Base-by-base conservation (phyloP, 2,329 filamentous ascomycete species). In the Samsoniella hepiali region DNA sequence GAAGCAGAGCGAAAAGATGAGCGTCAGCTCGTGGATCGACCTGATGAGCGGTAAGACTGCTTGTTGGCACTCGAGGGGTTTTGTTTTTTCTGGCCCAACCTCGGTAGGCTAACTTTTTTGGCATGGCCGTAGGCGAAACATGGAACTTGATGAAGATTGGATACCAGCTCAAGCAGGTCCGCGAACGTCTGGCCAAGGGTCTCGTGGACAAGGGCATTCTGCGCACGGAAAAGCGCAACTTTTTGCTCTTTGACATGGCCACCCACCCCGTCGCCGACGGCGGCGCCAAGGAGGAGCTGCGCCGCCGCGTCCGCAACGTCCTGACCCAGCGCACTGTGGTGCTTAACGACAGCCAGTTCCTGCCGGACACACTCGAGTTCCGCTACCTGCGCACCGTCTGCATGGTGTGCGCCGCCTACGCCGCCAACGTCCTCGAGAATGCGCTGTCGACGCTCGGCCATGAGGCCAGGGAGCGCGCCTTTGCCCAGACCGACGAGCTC, bases 101-200 rank as follows among this genome's bases (percentile, higher is more conserved):
- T 56, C 15, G 65, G 54, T 57, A 65, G 64, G 68, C 72, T 67
- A 47, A 44, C 36, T 55, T 36, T 15, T 44, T 49, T 57, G 51
- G 49, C 36, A 13, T 5, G 13, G 32, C 64, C 22, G 31, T 73
- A 98, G 94, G 95, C 75, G 95, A 99, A 79, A 99, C 95, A 62
- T 99, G 95, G 95, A 99, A 99, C 76, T 82, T 99, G 68, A 98
- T 99, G 95, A 99, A 99, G 83, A 99, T 99, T 72, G 95, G 95
- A 75, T 99, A 99, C 79, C 95, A 99, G 82, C 85, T 99, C 71
- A 99, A 99, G 82, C 95, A 99, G 84, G 95, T 99, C 64, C 93
- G 95, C 74, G 95, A 99, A 81, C 91, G 95, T 64, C 85, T 99
- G 63, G 94, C 93, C 73, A 99, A 99, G 79, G 95, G 95, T 40